These are phyloP conservation scores for Helenozyma rhizophorensis DNA, from an alignment of 805 yeast species.

Conservation along the genomic window DNA sequence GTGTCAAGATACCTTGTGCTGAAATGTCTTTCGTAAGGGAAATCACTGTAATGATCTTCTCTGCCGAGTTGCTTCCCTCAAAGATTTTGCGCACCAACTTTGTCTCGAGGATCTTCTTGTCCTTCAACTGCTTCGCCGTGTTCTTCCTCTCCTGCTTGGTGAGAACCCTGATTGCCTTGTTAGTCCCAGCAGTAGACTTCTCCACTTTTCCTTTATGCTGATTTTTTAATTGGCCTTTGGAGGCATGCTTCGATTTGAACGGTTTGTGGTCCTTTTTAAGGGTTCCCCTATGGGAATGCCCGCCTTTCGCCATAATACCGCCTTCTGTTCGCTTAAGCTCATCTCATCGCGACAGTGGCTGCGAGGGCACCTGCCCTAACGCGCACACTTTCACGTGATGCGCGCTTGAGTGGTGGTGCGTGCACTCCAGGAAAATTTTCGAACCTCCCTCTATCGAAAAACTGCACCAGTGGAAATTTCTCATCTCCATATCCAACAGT, in stretches of 20 bases:
- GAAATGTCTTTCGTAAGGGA: constrained; percentile 73
- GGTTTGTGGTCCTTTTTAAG: constrained; percentile 82
- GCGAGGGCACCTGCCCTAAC: constrained; percentile 4
- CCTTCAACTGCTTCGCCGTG: constrained; percentile 69
- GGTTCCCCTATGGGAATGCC: constrained; percentile 78
- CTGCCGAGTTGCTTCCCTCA: constrained; percentile 76
- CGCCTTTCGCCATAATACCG: constrained; percentile 51
- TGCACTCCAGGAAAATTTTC: constrained; percentile 2
- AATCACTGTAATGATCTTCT: constrained; percentile 75
- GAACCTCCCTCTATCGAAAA: constrained; percentile 1
- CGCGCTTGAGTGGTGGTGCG: background rate
- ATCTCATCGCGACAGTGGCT: constrained; percentile 2
- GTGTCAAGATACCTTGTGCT: constrained; percentile 49
- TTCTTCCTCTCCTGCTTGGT: constrained; percentile 70
- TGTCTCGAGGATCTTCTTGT: constrained; percentile 60
- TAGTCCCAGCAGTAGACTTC: constrained; percentile 38
- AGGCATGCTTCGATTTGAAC: constrained; percentile 87
- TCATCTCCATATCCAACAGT: constrained; percentile 2
- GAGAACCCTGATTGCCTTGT: constrained; percentile 35
- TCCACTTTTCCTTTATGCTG: constrained; percentile 85
- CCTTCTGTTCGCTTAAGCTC: background rate
- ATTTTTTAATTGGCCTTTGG: constrained; percentile 83
- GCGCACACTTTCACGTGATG: background rate
- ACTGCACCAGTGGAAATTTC: background rate
- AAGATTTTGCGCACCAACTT: constrained; percentile 63